phyloP scores from a whole-genome alignment of 768 basidiomycete genomes.

The Hericium alpestre region DNA sequence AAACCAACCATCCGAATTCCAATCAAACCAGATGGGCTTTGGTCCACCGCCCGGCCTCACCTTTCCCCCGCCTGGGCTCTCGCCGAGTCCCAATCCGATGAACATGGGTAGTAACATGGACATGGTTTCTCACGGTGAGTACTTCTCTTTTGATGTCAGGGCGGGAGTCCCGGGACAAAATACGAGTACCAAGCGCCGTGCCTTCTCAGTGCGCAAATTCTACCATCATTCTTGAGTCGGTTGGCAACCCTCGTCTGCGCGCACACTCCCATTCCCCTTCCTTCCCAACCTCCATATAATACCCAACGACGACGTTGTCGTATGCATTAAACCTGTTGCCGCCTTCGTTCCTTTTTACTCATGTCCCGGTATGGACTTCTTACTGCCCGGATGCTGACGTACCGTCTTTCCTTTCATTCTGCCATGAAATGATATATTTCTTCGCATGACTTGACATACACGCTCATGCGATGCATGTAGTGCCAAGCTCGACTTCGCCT shows the following conservation, averaged over 20 bases:
- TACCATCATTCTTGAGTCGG: background rate
- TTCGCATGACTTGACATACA: slow-evolving; percentile 9
- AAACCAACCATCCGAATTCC: slow-evolving; percentile 5
- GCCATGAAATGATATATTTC: slow-evolving; percentile 19
- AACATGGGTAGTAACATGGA: slow-evolving; percentile 20
- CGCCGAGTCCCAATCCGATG: slow-evolving; percentile 18
- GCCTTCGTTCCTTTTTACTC: background rate
- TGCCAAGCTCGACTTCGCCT: slow-evolving; percentile 6
- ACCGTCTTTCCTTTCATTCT: slow-evolving; percentile 8
- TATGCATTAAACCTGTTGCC: background rate
- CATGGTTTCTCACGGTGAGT: slow-evolving; percentile 13
- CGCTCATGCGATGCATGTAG: slow-evolving; percentile 9
- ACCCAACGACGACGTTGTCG: background rate
- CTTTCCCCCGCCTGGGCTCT: slow-evolving; percentile 25
- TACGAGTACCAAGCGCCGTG: slow-evolving; percentile 7
- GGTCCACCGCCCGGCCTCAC: slow-evolving; percentile 64
- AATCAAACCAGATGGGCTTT: slow-evolving; percentile 9
- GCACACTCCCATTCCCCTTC: background rate
- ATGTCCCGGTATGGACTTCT: slow-evolving; percentile 10
- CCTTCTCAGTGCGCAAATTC: slow-evolving; percentile 3
- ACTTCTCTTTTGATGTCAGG: background rate
- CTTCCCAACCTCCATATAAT: background rate
- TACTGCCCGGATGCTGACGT: slow-evolving; percentile 12
- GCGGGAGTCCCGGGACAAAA: slow-evolving; percentile 2
- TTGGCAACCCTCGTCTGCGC: background rate